Conservation (phyloP, 2,329 filamentous ascomycete genomes). For the Blastomyces parvus region DNA sequence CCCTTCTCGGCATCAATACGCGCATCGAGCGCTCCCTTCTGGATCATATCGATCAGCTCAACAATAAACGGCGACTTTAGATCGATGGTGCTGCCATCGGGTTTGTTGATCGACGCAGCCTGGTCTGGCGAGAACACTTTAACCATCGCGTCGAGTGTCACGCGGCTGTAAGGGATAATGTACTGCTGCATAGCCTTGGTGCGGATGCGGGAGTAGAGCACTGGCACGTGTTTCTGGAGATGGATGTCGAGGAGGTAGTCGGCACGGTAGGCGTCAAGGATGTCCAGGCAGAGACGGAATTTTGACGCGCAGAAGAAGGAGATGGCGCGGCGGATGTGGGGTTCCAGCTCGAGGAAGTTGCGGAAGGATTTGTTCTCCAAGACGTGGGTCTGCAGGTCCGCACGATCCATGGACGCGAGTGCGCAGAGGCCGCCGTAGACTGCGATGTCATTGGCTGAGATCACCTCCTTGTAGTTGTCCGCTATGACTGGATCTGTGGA, state of each 20-base stretch:
- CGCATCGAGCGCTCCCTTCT: constrained; percentile 59
- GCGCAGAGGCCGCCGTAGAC: constrained; percentile 86
- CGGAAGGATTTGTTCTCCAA: constrained; percentile 76
- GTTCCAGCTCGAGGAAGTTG: constrained; percentile 80
- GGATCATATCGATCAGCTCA: constrained; percentile 73
- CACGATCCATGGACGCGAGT: constrained; percentile 77
- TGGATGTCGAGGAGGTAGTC: constrained; percentile 91
- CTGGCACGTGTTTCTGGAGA: constrained; percentile 61
- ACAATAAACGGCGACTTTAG: constrained; percentile 30
- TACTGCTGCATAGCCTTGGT: constrained; percentile 92
- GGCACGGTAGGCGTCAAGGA: constrained; percentile 67
- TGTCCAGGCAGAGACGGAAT: constrained; percentile 73
- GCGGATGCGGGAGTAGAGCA: constrained; percentile 65
- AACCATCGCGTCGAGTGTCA: constrained; percentile 70
- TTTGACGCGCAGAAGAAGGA: constrained; percentile 81
- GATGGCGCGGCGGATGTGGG: constrained; percentile 86
- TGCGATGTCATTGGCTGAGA: constrained; percentile 79
- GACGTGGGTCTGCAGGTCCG: constrained; percentile 62
- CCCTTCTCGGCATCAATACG: constrained; percentile 76
- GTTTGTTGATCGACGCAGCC: constrained; percentile 44
- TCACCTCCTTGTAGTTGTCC: constrained; percentile 57
- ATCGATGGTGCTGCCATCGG: constrained; percentile 11
- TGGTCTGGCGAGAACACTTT: constrained; percentile 55
- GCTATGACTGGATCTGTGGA: constrained; percentile 49
- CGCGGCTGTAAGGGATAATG: constrained; percentile 78